Evolutionary conservation across 768 basidiomycete genomes (phyloP).

Genomic region (Holtermanniella nyarrowii): DNA sequence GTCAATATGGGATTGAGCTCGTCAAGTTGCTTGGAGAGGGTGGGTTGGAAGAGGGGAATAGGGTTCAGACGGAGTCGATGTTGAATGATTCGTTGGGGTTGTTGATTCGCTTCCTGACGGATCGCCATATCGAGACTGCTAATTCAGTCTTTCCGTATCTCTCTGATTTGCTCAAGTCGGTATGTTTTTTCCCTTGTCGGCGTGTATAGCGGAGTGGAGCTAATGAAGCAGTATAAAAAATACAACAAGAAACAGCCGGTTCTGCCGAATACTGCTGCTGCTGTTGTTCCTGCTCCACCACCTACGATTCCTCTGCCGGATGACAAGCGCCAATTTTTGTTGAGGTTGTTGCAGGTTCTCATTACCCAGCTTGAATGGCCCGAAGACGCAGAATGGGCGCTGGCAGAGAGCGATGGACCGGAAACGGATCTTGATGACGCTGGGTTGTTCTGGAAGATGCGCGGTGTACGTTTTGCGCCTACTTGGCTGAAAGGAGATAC

Average conservation of each 20-base stretch:
- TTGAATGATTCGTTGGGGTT: constrained; percentile 64
- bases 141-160: constrained; percentile 74
- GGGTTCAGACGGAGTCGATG: constrained; percentile 55
- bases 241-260: constrained; percentile 41
- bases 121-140: constrained; percentile 80
- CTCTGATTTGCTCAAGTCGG: constrained; percentile 60
- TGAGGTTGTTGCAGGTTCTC: constrained; percentile 63
- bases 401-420: constrained; percentile 45
- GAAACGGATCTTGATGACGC: constrained; percentile 84
- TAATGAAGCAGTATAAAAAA: constrained; percentile 61
- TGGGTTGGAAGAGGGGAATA: constrained; percentile 50
- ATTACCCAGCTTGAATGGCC: constrained; percentile 81
- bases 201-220: neutral
- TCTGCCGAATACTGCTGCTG: constrained; percentile 10
- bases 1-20: constrained; percentile 69
- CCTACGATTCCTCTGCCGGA: constrained; percentile 50
- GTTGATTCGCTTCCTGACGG: constrained; percentile 77
- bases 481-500: neutral
- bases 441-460: constrained; percentile 68
- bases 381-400: constrained; percentile 52
- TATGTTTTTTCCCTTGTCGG: neutral
- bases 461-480: constrained; percentile 53
- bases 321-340: constrained; percentile 63
- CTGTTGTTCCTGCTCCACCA: constrained; percentile 16
- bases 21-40: constrained; percentile 72